Conservation (phyloP, 2,329 filamentous ascomycete genomes). For the Chrysosphaeria jannelii region DNA sequence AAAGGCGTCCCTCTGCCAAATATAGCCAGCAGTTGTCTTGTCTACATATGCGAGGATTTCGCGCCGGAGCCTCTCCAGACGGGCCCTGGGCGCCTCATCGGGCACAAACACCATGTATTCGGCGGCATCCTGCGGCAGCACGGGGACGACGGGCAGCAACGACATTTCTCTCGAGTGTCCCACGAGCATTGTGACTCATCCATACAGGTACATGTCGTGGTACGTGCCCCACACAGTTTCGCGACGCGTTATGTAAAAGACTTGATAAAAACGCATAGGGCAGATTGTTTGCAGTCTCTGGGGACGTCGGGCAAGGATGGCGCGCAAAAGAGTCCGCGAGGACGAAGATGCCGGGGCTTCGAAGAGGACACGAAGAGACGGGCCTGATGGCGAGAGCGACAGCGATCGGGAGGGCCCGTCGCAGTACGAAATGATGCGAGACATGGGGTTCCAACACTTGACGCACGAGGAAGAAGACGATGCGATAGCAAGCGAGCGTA, state of each 20-base stretch:
- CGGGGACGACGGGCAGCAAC: too few relatives aligned
- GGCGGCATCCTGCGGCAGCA: constrained; percentile 55
- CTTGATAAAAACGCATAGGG: not conserved
- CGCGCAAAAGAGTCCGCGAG: not conserved
- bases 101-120: constrained; percentile 59
- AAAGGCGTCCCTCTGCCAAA: constrained; percentile 79
- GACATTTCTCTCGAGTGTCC: too few relatives aligned
- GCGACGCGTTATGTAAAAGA: too few relatives aligned
- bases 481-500: constrained; percentile 29
- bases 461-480: constrained; percentile 27
- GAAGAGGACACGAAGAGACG: constrained; percentile 1
- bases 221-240: too few relatives aligned
- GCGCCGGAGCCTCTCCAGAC: constrained; percentile 43
- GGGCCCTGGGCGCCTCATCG: constrained; percentile 22
- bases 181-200: too few relatives aligned
- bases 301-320: not conserved
- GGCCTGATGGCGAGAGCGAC: constrained; percentile 2
- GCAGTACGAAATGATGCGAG: constrained; percentile 30
- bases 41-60: constrained; percentile 30
- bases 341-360: not conserved
- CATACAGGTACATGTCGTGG: too few relatives aligned
- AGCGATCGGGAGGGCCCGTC: constrained; percentile 10
- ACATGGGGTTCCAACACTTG: constrained; percentile 26
- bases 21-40: constrained; percentile 48
- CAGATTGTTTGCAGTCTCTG: too few relatives aligned